A percentile compares a stretch with the other conserved stretches of the same genome.
These are phyloP conservation scores for Euphorbia pulcherrima DNA, from an alignment of 345 rosid genomes.

Conservation along the genomic window DNA sequence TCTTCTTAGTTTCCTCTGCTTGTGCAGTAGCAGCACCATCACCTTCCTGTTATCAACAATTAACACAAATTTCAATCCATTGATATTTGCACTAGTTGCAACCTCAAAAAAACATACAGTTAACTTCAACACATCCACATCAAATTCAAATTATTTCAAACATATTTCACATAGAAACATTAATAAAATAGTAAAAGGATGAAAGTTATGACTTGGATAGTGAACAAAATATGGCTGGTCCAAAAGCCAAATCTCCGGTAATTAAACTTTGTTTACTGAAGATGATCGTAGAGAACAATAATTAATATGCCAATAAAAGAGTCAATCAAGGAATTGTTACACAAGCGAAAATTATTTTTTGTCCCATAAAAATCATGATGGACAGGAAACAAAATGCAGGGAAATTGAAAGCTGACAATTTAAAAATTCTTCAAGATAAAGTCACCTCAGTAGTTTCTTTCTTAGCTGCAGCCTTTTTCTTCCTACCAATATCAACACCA, in stretches of 20 bases:
- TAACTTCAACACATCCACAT: not conserved
- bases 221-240: not conserved
- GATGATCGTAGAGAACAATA: not conserved
- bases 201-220: too few species aligned
- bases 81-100: not conserved
- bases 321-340: not conserved
- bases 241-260: not conserved
- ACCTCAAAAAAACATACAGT: not conserved
- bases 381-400: not conserved
- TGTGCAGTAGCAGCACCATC: not conserved
- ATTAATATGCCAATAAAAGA: not conserved
- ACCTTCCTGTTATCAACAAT: conserved; percentile 7
- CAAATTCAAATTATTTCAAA: not conserved
- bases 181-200: too few species aligned
- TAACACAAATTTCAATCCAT: not conserved
- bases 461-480: conserved; percentile 19
- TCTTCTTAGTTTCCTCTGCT: conserved; percentile 17
- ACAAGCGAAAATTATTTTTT: not conserved
- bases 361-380: not conserved
- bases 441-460: conserved; percentile 22
- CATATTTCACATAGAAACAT: not conserved
- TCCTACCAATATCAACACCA: conserved; percentile 25
- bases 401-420: not conserved
- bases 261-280: not conserved
- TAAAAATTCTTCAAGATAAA: not conserved